Percentiles rank a stretch among this genome's conserved stretches.
Evolutionary conservation across 148 eudicot genomes (phyloP).

Genomic region (Fagopyrum esculentum): DNA sequence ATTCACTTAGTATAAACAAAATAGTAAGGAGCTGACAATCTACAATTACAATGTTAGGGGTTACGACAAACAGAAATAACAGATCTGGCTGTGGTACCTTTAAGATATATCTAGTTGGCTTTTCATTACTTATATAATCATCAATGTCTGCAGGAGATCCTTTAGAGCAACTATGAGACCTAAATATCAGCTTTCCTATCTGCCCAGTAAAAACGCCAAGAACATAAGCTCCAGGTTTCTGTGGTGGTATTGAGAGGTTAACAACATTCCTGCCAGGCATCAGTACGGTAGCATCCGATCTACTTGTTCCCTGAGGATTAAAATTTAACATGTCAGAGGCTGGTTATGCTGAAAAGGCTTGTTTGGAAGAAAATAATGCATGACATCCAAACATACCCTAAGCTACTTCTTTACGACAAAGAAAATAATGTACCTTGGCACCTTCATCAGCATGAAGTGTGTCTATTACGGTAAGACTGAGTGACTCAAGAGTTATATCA

Average conservation of each 20-base stretch:
- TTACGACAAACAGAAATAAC: background rate
- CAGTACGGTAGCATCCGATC: conserved; percentile 58
- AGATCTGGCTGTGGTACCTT: conserved; percentile 36
- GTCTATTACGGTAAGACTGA: conserved; percentile 78
- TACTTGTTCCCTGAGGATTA: conserved; percentile 56
- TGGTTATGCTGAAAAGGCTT: background rate
- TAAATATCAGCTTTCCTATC: conserved; percentile 82
- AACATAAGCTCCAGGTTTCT: conserved; percentile 93
- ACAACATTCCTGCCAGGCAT: conserved; percentile 80
- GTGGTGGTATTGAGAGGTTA: conserved; percentile 74
- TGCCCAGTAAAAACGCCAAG: conserved; percentile 92
- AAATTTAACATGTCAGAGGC: background rate
- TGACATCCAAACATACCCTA: background rate
- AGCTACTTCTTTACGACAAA: background rate
- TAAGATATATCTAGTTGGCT: conserved; percentile 85
- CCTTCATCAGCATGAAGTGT: conserved; percentile 91
- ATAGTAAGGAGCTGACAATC: background rate
- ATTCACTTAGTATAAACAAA: background rate
- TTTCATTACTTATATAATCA: conserved; percentile 95
- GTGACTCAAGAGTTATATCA: conserved; percentile 88
- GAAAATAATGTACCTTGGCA: conserved; percentile 54
- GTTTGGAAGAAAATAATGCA: background rate
- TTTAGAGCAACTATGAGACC: conserved; percentile 90
- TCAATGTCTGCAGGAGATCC: conserved; percentile 86
- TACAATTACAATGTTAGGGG: background rate